Percentiles rank a stretch among this genome's conserved stretches.
These are phyloP conservation scores for Aspergillus carbonarius DNA, from an alignment of 2,329 filamentous ascomycete species.

Conservation along the genomic window DNA sequence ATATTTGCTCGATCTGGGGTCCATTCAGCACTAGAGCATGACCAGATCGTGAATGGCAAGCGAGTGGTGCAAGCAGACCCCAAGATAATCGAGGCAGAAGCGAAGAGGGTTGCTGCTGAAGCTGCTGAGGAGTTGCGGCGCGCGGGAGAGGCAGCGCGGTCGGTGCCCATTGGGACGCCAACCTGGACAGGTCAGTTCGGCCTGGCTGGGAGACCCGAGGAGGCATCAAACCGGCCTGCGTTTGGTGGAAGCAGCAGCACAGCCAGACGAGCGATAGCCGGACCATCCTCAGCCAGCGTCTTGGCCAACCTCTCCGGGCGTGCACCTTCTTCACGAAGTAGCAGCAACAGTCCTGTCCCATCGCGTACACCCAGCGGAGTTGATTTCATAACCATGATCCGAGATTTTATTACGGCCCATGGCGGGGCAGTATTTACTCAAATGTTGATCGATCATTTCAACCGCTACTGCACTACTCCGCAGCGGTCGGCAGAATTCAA, in stretches of 20 bases:
- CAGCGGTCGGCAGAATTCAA: conserved; percentile 78
- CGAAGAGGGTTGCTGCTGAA: conserved; percentile 72
- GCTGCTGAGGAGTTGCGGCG: conserved; percentile 74
- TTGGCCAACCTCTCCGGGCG: conserved; percentile 40
- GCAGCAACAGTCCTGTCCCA: conserved; percentile 45
- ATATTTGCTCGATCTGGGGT: conserved; percentile 85
- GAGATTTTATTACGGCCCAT: conserved; percentile 73
- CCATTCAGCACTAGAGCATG: conserved; percentile 89
- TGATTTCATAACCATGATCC: conserved; percentile 71
- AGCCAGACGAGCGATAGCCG: conserved; percentile 34
- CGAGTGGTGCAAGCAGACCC: conserved; percentile 71
- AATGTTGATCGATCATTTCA: conserved; percentile 87
- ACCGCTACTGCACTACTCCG: conserved; percentile 69
- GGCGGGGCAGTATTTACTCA: conserved; percentile 78
- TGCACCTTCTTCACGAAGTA: conserved; percentile 23
- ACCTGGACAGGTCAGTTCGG: conserved; percentile 93
- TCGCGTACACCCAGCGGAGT: conserved; percentile 47
- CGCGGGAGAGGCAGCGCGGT: conserved; percentile 69
- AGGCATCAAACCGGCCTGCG: conserved; percentile 47
- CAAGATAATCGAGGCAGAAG: conserved; percentile 76
- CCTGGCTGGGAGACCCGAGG: conserved; percentile 68
- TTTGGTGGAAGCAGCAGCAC: conserved; percentile 39
- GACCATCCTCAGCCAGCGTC: conserved; percentile 42
- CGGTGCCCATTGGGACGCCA: conserved; percentile 76
- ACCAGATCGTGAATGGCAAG: conserved; percentile 80